Conservation (phyloP, 1,284 basidiomycete species). For the Ganoderma meredithae region DNA sequence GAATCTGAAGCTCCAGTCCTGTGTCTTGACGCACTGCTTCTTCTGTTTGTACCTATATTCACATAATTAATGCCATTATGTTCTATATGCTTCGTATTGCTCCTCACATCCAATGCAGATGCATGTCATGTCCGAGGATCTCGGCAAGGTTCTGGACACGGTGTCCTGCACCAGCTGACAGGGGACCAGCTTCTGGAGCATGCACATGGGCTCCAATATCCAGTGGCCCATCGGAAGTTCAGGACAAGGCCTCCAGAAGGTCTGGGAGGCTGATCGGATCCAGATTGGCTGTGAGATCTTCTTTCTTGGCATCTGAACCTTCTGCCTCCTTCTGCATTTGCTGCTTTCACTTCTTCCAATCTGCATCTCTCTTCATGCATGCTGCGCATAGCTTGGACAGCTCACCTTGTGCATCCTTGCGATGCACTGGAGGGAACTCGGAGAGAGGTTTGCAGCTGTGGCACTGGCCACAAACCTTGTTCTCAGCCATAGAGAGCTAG, state of each 20-base stretch:
- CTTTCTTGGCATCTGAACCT: not conserved
- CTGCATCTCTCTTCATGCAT: not conserved
- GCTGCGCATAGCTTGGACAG: not conserved
- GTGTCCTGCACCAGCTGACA: not conserved
- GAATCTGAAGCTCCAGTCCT: not conserved
- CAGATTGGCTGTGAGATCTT: not conserved
- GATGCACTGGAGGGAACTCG: not conserved
- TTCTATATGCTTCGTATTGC: not conserved
- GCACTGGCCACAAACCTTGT: not conserved
- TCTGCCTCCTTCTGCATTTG: not conserved
- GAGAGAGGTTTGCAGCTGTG: not conserved
- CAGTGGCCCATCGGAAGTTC: not conserved
- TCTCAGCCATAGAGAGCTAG: not conserved
- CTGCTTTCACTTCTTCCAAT: slow-evolving; percentile 1
- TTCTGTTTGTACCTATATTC: not conserved
- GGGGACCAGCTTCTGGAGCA: not conserved
- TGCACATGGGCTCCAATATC: not conserved
- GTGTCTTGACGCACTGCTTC: not conserved
- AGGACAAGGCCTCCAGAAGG: not conserved
- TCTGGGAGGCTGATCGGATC: too few relatives aligned
- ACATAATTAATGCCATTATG: not conserved
- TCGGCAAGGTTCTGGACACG: not conserved
- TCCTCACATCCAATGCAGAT: not conserved
- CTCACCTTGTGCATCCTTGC: not conserved
- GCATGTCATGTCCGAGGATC: not conserved